Evolutionary conservation across 1,284 basidiomycete species (phyloP).

Genomic region (Puccinia sorghi): DNA sequence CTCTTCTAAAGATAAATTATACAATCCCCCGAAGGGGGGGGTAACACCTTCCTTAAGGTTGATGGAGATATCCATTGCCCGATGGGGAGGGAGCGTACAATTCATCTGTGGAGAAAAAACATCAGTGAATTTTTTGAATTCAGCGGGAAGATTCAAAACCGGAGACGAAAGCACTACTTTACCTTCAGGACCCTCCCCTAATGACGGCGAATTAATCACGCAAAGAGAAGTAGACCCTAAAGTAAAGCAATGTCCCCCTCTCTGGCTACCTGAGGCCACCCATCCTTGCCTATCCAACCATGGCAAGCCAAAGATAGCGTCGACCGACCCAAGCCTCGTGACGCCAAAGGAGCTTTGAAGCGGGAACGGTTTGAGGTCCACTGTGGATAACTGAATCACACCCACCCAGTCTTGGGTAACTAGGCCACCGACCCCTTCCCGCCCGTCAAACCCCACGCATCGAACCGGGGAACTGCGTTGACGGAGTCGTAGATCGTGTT

Average conservation of each 20-base stretch:
- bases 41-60: constrained; percentile 4
- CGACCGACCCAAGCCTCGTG: too few species aligned
- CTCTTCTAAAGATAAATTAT: too few species aligned
- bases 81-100: constrained; percentile 18
- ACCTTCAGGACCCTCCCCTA: constrained; percentile 11
- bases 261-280: too few species aligned
- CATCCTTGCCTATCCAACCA: too few species aligned
- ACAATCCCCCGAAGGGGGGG: too few species aligned
- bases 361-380: not conserved
- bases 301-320: constrained; percentile 30
- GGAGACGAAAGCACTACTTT: not conserved
- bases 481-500: not conserved
- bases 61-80: not conserved
- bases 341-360: not conserved
- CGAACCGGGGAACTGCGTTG: not conserved
- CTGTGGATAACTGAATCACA: not conserved
- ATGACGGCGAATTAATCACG: not conserved
- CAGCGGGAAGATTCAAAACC: not conserved
- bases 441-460: too few species aligned
- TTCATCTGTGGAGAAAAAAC: not conserved
- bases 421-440: not conserved
- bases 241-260: not conserved
- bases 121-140: not conserved
- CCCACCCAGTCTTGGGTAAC: constrained; percentile 10
- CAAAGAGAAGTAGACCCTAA: not conserved